Percentiles rank a stretch among this genome's conserved stretches.
phyloP scores from a whole-genome alignment of 768 basidiomycete genomes.

The Tubosaeta sp. region DNA sequence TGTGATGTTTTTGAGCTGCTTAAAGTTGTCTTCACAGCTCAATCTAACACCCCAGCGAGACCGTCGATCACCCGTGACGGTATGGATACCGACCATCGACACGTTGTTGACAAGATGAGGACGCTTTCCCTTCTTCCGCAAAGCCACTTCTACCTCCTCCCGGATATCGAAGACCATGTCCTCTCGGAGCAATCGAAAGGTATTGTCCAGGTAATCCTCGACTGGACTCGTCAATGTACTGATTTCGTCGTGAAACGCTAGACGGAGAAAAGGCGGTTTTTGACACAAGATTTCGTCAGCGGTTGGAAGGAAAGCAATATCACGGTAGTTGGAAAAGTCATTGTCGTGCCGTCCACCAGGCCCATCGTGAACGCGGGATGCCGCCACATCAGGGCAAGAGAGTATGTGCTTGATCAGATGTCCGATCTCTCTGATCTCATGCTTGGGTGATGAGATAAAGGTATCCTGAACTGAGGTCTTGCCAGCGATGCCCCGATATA shows the following conservation, averaged over 20 bases:
- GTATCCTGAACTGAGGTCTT: slow-evolving; percentile 22
- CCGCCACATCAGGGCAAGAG: slow-evolving; percentile 16
- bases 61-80: slow-evolving; percentile 13
- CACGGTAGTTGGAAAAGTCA: slow-evolving; percentile 52
- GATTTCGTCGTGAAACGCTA: slow-evolving; percentile 23
- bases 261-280: slow-evolving; percentile 47
- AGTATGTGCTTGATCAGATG: slow-evolving; percentile 40
- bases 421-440: slow-evolving; percentile 28
- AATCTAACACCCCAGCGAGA: slow-evolving; percentile 42
- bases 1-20: slow-evolving; percentile 27
- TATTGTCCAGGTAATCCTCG: slow-evolving; percentile 54
- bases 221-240: slow-evolving; percentile 28
- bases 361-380: slow-evolving; percentile 15
- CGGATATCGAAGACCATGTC: slow-evolving; percentile 57
- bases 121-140: slow-evolving; percentile 35
- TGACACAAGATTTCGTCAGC: slow-evolving; percentile 49
- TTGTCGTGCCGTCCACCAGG: slow-evolving; percentile 72
- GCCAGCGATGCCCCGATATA: slow-evolving; percentile 37
- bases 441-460: slow-evolving; percentile 23
- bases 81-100: slow-evolving; percentile 35
- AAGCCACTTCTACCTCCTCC: slow-evolving; percentile 45
- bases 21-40: slow-evolving; percentile 32
- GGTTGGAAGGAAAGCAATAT: slow-evolving; percentile 59
- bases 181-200: slow-evolving; percentile 60
- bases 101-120: slow-evolving; percentile 33